These are phyloP conservation scores for Physcomitrium patens DNA, from an alignment of 225 moss, liverwort and hornwort genomes.

Conservation along the genomic window DNA sequence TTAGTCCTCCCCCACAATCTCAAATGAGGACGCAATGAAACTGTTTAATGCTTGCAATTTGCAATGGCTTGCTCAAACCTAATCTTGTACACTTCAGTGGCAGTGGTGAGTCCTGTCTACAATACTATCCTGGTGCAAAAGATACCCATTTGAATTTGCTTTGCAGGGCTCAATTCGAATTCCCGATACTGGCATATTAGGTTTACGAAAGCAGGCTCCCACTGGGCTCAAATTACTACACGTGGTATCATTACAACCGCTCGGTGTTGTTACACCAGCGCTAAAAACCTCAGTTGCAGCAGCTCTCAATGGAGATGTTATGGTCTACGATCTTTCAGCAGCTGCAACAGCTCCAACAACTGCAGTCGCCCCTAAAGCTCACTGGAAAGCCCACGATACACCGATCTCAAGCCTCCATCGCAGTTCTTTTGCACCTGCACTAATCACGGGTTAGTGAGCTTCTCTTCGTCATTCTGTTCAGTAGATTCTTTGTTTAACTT, in stretches of 20 bases:
- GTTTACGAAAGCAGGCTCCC: conserved; percentile 55
- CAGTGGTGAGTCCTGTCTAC: neutral
- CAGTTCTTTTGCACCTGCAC: conserved; percentile 58
- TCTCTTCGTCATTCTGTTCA: neutral
- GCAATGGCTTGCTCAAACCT: neutral
- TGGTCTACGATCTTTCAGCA: conserved; percentile 67
- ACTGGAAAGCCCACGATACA: conserved; percentile 68
- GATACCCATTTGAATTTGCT: conserved; percentile 15
- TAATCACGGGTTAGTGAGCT: conserved; percentile 51
- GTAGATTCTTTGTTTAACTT: neutral
- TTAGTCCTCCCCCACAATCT: too few species aligned
- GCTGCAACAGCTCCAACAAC: conserved; percentile 49
- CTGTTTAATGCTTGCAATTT: neutral
- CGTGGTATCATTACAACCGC: conserved; percentile 62
- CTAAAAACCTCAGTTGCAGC: conserved; percentile 64
- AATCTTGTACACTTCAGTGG: neutral
- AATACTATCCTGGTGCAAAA: conserved; percentile 1
- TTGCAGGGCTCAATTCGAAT: conserved; percentile 66
- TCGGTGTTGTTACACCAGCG: conserved; percentile 48
- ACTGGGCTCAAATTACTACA: conserved; percentile 51
- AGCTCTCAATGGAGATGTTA: conserved; percentile 62
- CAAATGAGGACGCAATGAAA: neutral
- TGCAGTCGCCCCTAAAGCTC: conserved; percentile 55
- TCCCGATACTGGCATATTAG: conserved; percentile 56
- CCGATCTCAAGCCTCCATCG: conserved; percentile 70